phyloP scores from a whole-genome alignment of 2,329 filamentous ascomycete species.

The Neofusicoccum kwambonambiense region DNA sequence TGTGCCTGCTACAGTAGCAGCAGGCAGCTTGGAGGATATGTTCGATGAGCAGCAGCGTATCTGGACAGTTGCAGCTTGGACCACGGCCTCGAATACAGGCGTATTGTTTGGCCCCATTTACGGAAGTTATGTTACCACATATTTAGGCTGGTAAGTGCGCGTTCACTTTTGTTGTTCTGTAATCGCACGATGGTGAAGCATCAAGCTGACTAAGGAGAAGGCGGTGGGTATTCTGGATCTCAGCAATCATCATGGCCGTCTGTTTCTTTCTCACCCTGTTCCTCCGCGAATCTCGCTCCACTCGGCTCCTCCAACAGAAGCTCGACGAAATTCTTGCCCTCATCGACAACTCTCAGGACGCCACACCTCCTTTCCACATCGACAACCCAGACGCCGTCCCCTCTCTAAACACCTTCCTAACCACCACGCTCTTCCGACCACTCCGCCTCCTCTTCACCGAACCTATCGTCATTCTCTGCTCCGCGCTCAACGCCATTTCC shows the following conservation, averaged over 20 bases:
- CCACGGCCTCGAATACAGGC: constrained; percentile 6
- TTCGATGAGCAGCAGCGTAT: background rate
- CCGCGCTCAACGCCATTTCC: constrained; percentile 5
- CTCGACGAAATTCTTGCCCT: background rate
- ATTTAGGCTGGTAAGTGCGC: constrained; percentile 2
- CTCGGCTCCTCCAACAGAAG: constrained; percentile 8
- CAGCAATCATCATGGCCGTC: constrained; percentile 1
- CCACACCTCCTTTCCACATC: background rate
- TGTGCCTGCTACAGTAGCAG: constrained; percentile 3
- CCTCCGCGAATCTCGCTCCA: constrained; percentile 7
- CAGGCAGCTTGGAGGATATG: constrained; percentile 15
- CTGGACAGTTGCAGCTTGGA: constrained; percentile 12
- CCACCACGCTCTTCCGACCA: constrained; percentile 1
- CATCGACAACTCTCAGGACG: background rate
- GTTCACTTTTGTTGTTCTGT: background rate
- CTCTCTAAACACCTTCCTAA: constrained; percentile 5
- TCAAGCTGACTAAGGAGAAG: background rate
- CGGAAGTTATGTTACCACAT: background rate
- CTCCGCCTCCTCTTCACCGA: constrained; percentile 17
- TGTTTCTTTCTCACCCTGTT: background rate
- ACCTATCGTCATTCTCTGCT: constrained; percentile 18
- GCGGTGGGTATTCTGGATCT: constrained; percentile 17
- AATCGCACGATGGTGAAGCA: background rate
- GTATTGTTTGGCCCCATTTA: constrained; percentile 14
- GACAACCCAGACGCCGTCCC: constrained; percentile 15